Base-by-base conservation (phyloP, 2,329 filamentous ascomycete species). In the Septoria linicola region DNA sequence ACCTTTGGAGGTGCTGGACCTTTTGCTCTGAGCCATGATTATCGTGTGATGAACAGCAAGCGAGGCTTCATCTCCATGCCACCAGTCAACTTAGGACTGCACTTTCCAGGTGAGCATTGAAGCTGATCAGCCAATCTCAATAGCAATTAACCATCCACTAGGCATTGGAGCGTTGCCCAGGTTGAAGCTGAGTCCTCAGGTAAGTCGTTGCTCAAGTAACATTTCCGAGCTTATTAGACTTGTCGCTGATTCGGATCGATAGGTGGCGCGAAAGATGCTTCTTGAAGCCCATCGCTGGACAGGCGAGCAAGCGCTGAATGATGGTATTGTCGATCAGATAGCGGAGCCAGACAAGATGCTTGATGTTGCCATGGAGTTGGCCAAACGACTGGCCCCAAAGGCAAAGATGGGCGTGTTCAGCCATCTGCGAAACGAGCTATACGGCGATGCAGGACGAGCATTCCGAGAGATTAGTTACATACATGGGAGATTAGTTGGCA, bases 221-320 rank as follows among this genome's bases (percentile, higher is more conserved):
- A n/a, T n/a, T n/a, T n/a, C n/a, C n/a, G n/a, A n/a, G n/a, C n/a
- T n/a, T n/a, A n/a, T n/a, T n/a, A n/a, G n/a, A n/a, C n/a, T n/a
- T n/a, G n/a, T n/a, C n/a, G n/a, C n/a, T n/a, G n/a, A n/a, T n/a
- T n/a, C n/a, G n/a, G n/a, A n/a, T n/a, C n/a, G n/a, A n/a, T n/a
- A 48, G 44, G 64, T 80, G n/a, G 77, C 78, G 11, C 66, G 77
- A 3, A 79, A 78, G 59, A 80, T 81, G 77, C 63, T 81, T 23
- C 68, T 80, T 3, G 78, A 81, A 60, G 79, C 77, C 14, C 75
- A 81, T 50, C 69, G 66, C 32, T 81, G 76, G 77, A 81, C 78
- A 0, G 77, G 75, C 0, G 69, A 73, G 53, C 71, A 77, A 52
- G 78, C 78, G 2, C 53, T 77, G 4, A 63, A 69, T 51, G 78